Percentiles rank a stretch among this genome's conserved stretches.
These are phyloP conservation scores for Dactylellina sp. DNA, from an alignment of 2,329 filamentous ascomycete genomes.

Conservation along the genomic window DNA sequence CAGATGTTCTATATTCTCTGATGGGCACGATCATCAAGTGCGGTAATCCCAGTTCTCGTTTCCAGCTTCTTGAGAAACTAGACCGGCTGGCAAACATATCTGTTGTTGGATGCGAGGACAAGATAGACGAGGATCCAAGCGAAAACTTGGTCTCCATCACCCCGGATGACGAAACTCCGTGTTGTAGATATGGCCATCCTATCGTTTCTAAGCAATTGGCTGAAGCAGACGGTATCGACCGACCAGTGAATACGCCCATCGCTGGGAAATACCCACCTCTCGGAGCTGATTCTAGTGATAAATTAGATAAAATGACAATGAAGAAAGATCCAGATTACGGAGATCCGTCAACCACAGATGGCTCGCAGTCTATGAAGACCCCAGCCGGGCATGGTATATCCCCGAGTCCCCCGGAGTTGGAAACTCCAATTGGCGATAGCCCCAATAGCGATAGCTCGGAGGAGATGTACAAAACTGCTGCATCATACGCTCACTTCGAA, in stretches of 20 bases:
- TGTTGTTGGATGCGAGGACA: background rate
- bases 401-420: background rate
- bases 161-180: background rate
- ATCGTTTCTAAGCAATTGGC: background rate
- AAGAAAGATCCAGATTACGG: background rate
- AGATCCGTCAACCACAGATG: background rate
- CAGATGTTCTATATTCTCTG: slow-evolving; percentile 9
- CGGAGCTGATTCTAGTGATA: too few relatives aligned
- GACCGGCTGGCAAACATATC: slow-evolving; percentile 18
- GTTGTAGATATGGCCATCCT: slow-evolving; percentile 16
- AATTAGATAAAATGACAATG: background rate
- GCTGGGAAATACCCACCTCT: background rate
- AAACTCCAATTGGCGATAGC: background rate
- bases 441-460: slow-evolving; percentile 11
- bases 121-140: background rate
- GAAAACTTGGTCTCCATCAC: background rate
- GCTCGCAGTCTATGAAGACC: background rate
- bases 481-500: slow-evolving; percentile 2
- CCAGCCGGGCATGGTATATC: background rate
- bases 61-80: slow-evolving; percentile 10
- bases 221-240: background rate
- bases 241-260: background rate
- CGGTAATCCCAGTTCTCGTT: slow-evolving; percentile 3
- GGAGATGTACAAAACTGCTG: slow-evolving; percentile 1
- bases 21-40: slow-evolving; percentile 24